Evolutionary conservation across 2,329 filamentous ascomycete genomes (phyloP).

Genomic region (Chlorencoelia australis): DNA sequence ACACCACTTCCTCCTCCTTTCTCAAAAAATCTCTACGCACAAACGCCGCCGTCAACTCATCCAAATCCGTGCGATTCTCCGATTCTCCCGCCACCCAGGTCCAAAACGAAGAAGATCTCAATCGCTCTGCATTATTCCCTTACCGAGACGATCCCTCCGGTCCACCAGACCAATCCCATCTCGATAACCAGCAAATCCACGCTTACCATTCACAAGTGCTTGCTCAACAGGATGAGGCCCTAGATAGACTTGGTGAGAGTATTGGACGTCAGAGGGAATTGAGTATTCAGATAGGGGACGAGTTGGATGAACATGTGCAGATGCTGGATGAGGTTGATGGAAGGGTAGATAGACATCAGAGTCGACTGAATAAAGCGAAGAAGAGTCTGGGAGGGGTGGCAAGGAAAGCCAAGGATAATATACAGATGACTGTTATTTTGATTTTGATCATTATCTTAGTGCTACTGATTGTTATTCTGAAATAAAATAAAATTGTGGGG

Average conservation of each 20-base stretch:
- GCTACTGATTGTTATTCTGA: constrained; percentile 56
- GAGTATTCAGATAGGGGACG: constrained; percentile 91
- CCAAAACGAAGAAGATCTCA: constrained; percentile 33
- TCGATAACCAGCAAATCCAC: constrained; percentile 81
- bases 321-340: constrained; percentile 85
- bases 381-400: constrained; percentile 62
- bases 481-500: constrained; percentile 31
- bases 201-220: constrained; percentile 72
- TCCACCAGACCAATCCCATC: constrained; percentile 30
- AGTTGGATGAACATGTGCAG: constrained; percentile 81
- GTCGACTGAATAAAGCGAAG: constrained; percentile 64
- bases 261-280: constrained; percentile 87
- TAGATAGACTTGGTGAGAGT: constrained; percentile 77
- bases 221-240: constrained; percentile 82
- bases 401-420: constrained; percentile 69
- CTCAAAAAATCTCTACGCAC: constrained; percentile 28
- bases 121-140: constrained; percentile 49
- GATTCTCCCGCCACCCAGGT: constrained; percentile 43
- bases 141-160: constrained; percentile 61
- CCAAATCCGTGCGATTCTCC: constrained; percentile 81
- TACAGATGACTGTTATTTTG: constrained; percentile 67
- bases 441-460: constrained; percentile 57
- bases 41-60: constrained; percentile 24
- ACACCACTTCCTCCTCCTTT: constrained; percentile 35
- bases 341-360: constrained; percentile 70